Evolutionary conservation across 805 yeast genomes (phyloP).

Genomic region (Starmera amethionina): DNA sequence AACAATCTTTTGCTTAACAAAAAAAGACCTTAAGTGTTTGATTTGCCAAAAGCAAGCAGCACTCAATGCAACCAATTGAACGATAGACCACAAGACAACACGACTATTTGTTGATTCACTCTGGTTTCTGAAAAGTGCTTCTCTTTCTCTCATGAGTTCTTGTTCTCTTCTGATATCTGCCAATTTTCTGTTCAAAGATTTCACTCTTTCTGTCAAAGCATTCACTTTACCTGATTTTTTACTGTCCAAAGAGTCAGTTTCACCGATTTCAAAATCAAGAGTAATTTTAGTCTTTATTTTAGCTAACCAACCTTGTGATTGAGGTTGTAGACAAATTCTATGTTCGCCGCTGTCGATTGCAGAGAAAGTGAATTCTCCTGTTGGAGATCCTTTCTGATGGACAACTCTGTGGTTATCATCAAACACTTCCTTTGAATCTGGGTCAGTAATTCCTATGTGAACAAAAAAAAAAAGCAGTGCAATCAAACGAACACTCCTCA

Average conservation of each 20-base stretch:
- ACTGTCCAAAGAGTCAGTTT: conserved; percentile 55
- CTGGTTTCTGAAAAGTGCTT: conserved; percentile 59
- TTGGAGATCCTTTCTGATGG: conserved; percentile 53
- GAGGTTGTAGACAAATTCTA: conserved; percentile 55
- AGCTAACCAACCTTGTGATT: conserved; percentile 51
- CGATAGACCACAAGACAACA: conserved; percentile 64
- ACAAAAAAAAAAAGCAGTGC: not conserved
- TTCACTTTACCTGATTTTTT: conserved; percentile 51
- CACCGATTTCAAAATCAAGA: conserved; percentile 60
- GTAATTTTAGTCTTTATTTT: conserved; percentile 46
- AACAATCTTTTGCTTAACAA: conserved; percentile 61
- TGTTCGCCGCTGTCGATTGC: conserved; percentile 74
- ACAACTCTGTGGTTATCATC: conserved; percentile 72
- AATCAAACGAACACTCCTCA: not conserved
- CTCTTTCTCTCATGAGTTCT: conserved; percentile 61
- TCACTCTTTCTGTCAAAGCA: conserved; percentile 46
- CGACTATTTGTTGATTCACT: conserved; percentile 62
- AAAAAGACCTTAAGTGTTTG: conserved; percentile 63
- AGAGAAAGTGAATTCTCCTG: conserved; percentile 64
- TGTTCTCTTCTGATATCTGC: conserved; percentile 58
- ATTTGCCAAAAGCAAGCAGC: conserved; percentile 69
- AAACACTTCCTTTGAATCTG: conserved; percentile 41
- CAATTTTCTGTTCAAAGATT: conserved; percentile 44
- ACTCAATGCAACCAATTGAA: conserved; percentile 54
- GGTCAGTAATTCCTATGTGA: conserved; percentile 2